A percentile compares a stretch with the other conserved stretches of the same genome.
Evolutionary conservation across 352 stramenopile species (phyloP).

Genomic region (Phytophthora constricta): DNA sequence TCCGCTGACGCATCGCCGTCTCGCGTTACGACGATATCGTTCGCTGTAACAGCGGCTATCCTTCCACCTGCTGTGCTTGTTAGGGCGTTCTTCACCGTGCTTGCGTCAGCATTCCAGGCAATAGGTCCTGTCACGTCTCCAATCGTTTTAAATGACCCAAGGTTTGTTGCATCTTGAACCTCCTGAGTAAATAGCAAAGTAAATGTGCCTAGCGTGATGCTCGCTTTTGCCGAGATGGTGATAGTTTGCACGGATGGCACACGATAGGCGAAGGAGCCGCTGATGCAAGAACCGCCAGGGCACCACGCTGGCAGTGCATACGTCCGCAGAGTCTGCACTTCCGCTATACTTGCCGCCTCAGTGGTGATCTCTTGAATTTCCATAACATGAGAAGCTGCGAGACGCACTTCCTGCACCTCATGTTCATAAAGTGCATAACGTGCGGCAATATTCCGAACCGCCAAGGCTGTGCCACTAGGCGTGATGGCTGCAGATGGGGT

Average conservation of each 20-base stretch:
- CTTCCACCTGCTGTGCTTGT: conserved; percentile 23
- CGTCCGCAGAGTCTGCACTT: conserved; percentile 77
- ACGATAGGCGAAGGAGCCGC: conserved; percentile 66
- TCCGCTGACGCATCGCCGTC: conserved; percentile 65
- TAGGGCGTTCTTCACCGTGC: conserved; percentile 40
- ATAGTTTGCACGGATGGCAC: conserved; percentile 81
- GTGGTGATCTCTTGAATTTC: conserved; percentile 79
- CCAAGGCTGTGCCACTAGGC: conserved; percentile 51
- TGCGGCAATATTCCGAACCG: conserved; percentile 58
- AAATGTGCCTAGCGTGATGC: conserved; percentile 59
- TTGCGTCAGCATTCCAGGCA: conserved; percentile 49
- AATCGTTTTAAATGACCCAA: conserved; percentile 36
- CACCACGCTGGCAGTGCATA: conserved; percentile 54
- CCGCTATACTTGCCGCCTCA: conserved; percentile 60
- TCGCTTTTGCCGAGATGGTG: conserved; percentile 51
- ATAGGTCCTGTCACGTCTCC: conserved; percentile 42
- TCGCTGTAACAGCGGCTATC: conserved; percentile 31
- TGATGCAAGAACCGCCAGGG: conserved; percentile 53
- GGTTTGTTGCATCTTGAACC: conserved; percentile 19
- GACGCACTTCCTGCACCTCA: conserved; percentile 75
- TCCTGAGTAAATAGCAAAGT: conserved; percentile 53
- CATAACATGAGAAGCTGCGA: conserved; percentile 67
- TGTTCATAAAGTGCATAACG: conserved; percentile 63
- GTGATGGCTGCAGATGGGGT: conserved; percentile 43
- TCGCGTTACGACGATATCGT: conserved; percentile 76